A percentile compares a stretch with the other conserved stretches of the same genome.
Evolutionary conservation across 2,329 filamentous ascomycete genomes (phyloP).

Genomic region (Coniochaeta hoffmannii): DNA sequence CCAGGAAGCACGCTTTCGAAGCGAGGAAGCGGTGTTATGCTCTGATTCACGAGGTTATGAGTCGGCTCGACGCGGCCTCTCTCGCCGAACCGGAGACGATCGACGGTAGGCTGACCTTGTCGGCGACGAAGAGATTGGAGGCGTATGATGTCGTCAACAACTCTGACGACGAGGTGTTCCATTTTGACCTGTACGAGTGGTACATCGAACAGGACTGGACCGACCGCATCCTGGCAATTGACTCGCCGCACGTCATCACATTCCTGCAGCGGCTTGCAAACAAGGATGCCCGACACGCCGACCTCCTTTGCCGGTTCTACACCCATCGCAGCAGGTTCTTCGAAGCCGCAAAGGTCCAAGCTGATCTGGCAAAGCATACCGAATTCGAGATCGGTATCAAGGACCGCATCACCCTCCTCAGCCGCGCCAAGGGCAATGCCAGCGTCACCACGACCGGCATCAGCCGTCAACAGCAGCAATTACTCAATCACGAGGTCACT

Average conservation of each 20-base stretch:
- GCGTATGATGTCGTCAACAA: conserved; percentile 85
- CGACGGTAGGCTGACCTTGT: conserved; percentile 70
- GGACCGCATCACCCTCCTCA: conserved; percentile 81
- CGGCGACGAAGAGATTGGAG: conserved; percentile 73
- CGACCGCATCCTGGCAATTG: conserved; percentile 76
- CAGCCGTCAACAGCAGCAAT: conserved; percentile 72
- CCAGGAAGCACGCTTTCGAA: conserved; percentile 59
- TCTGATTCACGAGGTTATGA: conserved; percentile 76
- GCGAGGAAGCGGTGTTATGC: conserved; percentile 75
- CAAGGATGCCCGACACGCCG: conserved; percentile 69
- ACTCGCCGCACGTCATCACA: conserved; percentile 77
- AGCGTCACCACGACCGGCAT: conserved; percentile 74
- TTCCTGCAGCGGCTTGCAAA: conserved; percentile 74
- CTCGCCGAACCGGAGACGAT: conserved; percentile 62
- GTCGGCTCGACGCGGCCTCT: conserved; percentile 66
- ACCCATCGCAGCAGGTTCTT: conserved; percentile 78
- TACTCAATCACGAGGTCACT: conserved; percentile 75
- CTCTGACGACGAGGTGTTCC: conserved; percentile 88
- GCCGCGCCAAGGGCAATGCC: conserved; percentile 84
- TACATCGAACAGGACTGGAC: conserved; percentile 81
- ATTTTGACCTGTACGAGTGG: conserved; percentile 97
- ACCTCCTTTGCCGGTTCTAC: conserved; percentile 89
- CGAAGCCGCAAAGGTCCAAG: conserved; percentile 81
- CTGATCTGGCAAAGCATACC: conserved; percentile 68
- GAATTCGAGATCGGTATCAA: conserved; percentile 73